Percentiles rank a stretch among this genome's conserved stretches.
Conservation (phyloP, 2,329 filamentous ascomycete species). For the Xylariomycetidae sp. region DNA sequence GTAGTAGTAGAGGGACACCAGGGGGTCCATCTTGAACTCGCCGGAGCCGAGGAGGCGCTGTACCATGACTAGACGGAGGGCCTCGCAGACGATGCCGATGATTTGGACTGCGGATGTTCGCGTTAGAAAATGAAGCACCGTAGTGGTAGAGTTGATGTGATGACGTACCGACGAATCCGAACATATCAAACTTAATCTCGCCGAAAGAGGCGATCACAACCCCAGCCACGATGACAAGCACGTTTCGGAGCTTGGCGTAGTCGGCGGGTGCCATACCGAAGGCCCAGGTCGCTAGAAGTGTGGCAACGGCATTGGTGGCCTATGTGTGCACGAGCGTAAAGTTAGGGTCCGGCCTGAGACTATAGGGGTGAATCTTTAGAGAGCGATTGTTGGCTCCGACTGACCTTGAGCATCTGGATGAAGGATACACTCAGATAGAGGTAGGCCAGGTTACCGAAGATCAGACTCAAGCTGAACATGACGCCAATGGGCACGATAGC, state of each 20-base stretch:
- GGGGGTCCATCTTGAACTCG: conserved; percentile 82
- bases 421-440: conserved; percentile 65
- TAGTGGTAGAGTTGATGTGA: no score
- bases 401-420: conserved; percentile 65
- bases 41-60: conserved; percentile 74
- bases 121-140: no score
- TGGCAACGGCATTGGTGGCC: conserved; percentile 64
- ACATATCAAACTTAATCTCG: conserved; percentile 64
- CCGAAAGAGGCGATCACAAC: conserved; percentile 53
- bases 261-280: conserved; percentile 49
- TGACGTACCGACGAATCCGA: conserved; percentile 50
- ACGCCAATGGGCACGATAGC: conserved; percentile 64
- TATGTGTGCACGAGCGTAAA: conserved; percentile 22
- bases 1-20: conserved; percentile 87
- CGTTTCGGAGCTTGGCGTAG: conserved; percentile 42
- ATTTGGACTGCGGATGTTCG: conserved; percentile 56
- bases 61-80: conserved; percentile 79
- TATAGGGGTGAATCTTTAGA: conserved; percentile 14
- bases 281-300: conserved; percentile 60
- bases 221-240: conserved; percentile 49
- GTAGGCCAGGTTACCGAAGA: conserved; percentile 66
- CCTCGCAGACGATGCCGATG: conserved; percentile 75
- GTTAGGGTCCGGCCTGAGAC: conserved; percentile 4
- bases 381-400: not conserved
- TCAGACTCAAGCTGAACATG: conserved; percentile 62